These are phyloP conservation scores for Colletotrichum agaves DNA, from an alignment of 2,329 filamentous ascomycete species.

Conservation along the genomic window DNA sequence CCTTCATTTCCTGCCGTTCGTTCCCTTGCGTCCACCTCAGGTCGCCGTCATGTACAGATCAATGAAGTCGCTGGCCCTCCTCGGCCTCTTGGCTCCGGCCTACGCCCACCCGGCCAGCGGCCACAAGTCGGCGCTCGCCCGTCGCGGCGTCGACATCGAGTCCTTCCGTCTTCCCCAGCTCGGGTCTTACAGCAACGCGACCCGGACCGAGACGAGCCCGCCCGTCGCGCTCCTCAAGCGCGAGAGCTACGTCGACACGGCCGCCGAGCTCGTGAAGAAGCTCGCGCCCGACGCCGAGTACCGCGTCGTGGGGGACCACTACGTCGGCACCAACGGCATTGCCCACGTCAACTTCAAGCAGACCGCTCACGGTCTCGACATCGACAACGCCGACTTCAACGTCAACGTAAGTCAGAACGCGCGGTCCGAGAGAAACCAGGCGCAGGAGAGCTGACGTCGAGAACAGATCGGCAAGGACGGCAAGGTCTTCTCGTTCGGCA, in stretches of 20 bases:
- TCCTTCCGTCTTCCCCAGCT: constrained; percentile 47
- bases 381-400: constrained; percentile 66
- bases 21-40: background rate
- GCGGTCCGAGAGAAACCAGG: background rate
- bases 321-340: constrained; percentile 61
- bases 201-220: constrained; percentile 40
- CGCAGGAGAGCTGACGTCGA: background rate
- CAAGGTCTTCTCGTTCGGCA: constrained; percentile 63
- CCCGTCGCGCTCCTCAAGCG: constrained; percentile 45
- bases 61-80: constrained; percentile 49
- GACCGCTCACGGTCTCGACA: constrained; percentile 61
- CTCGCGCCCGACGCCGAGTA: constrained; percentile 50
- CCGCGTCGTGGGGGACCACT: constrained; percentile 58
- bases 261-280: constrained; percentile 50
- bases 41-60: constrained; percentile 24
- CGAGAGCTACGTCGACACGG: constrained; percentile 51
- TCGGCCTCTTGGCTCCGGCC: constrained; percentile 49
- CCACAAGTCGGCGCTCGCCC: constrained; percentile 39
- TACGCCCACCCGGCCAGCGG: constrained; percentile 46
- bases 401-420: constrained; percentile 58
- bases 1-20: constrained; percentile 4
- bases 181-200: constrained; percentile 46
- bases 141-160: constrained; percentile 47
- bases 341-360: constrained; percentile 67
- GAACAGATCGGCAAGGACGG: constrained; percentile 58